Base-by-base conservation (phyloP, 2,329 filamentous ascomycete species). In the Metarhizium rileyi region DNA sequence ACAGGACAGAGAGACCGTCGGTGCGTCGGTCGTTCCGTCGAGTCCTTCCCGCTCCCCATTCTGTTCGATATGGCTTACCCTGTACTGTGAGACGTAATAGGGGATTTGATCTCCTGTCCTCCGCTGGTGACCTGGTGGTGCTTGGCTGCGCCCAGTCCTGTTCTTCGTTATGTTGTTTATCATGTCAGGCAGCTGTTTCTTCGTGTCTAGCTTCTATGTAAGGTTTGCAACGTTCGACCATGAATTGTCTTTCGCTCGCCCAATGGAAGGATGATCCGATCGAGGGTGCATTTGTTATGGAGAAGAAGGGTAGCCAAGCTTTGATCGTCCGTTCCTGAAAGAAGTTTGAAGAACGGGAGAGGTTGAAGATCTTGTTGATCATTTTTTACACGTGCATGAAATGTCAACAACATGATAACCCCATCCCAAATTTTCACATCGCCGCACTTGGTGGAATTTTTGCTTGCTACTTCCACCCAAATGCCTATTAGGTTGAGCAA, bases 361-460 rank as follows among this genome's bases (percentile, higher is more conserved):
- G 28, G 18, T 40, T 51, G 50, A 51, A 47, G 50, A 53, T 52
- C 52, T 41, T 45, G 40, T 41, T 42, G 38, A 42, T 42, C 38
- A 4, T 14, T 16, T 8, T 14, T 14, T 20, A 7, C 38, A 42
- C 38, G 38, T 42, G 38, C 38, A 12, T 25, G 23, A 2, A 25
- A 25, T 42, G 5, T 42, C 20, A 14, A 7, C 12, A 14, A 7
- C 8, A 14, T 10, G 10, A 42, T 23, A 20, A 8, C 5, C 10
- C 10, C 18, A 14, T 38, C 16, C 35, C 8, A 14, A 33, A 33
- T 9, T 2, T 28, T 9, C 6, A 36, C 33, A 6, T 36, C 9
- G 33, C 33, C 14, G n/a, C 9, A 16, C 33, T 36, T 36, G 14
- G n/a, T 36, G 14, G 6, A n/a, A n/a, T n/a, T n/a, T n/a, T n/a